phyloP scores from a whole-genome alignment of 2,329 filamentous ascomycete genomes.

The Hypoxylon sp. region DNA sequence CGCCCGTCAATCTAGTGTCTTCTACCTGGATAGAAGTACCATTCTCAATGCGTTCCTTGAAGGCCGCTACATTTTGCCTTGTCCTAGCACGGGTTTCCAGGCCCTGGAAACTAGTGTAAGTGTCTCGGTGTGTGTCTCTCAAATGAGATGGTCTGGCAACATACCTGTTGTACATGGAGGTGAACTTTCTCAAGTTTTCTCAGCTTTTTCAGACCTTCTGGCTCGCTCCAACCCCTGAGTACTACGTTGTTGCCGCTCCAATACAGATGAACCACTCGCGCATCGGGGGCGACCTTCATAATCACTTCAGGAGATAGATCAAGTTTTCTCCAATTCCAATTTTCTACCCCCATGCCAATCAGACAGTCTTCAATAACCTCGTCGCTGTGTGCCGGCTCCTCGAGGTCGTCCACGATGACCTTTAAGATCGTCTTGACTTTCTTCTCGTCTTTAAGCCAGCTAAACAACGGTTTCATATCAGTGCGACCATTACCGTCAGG shows the following conservation, averaged over 20 bases:
- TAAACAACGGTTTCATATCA: slow-evolving; percentile 7
- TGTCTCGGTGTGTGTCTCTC: background rate
- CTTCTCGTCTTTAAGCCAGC: slow-evolving; percentile 10
- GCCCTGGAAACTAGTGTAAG: background rate
- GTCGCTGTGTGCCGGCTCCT: slow-evolving; percentile 11
- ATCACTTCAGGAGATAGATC: slow-evolving; percentile 12
- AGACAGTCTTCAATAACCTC: slow-evolving; percentile 1
- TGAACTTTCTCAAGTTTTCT: slow-evolving; percentile 9
- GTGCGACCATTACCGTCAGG: slow-evolving; percentile 8
- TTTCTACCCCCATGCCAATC: slow-evolving; percentile 8
- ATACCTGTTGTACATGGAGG: slow-evolving; percentile 14
- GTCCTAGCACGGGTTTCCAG: slow-evolving; percentile 9
- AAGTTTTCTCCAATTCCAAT: slow-evolving; percentile 12
- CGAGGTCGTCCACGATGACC: slow-evolving; percentile 7
- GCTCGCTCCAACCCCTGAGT: slow-evolving; percentile 12
- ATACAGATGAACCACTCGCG: slow-evolving; percentile 12
- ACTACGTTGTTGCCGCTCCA: slow-evolving; percentile 16
- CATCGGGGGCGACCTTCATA: slow-evolving; percentile 5
- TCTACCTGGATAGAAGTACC: background rate
- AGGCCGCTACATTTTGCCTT: slow-evolving; percentile 1
- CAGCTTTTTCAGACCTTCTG: slow-evolving; percentile 10
- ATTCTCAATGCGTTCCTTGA: slow-evolving; percentile 6
- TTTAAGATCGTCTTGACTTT: slow-evolving; percentile 8
- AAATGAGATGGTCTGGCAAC: background rate
- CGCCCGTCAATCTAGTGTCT: background rate